Evolutionary conservation across 1,139 yeast genomes (phyloP).

Genomic region (Pichia sp.): DNA sequence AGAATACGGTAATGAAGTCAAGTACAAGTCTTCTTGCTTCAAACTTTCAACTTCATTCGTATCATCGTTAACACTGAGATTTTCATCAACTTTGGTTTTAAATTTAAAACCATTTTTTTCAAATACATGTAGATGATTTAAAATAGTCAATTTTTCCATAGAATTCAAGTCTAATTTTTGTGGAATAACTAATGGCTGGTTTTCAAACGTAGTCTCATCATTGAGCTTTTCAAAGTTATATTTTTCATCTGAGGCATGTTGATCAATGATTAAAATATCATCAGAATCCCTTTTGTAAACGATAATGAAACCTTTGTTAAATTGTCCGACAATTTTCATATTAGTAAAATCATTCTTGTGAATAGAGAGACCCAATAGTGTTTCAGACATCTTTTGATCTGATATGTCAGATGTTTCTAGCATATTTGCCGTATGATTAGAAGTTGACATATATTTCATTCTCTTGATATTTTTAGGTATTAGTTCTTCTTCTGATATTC

Average conservation of each 20-base stretch:
- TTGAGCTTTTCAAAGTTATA: constrained; percentile 78
- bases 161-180: constrained; percentile 62
- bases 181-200: constrained; percentile 74
- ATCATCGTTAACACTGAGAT: constrained; percentile 40
- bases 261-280: constrained; percentile 81
- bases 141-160: constrained; percentile 71
- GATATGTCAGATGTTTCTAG: constrained; percentile 27
- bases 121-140: constrained; percentile 57
- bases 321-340: constrained; percentile 88
- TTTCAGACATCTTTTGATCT: constrained; percentile 52
- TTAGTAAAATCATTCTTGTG: constrained; percentile 60
- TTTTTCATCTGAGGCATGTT: constrained; percentile 97
- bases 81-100: constrained; percentile 40
- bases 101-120: constrained; percentile 75
- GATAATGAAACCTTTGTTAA: constrained; percentile 85
- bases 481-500: background rate
- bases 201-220: constrained; percentile 50
- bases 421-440: background rate
- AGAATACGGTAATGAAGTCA: constrained; percentile 66
- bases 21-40: constrained; percentile 44
- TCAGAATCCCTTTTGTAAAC: constrained; percentile 40
- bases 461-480: background rate
- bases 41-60: constrained; percentile 49
- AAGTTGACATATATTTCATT: background rate
- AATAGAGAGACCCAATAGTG: constrained; percentile 51